Percentiles rank a stretch among this genome's conserved stretches.
Conservation (phyloP, 306 rosid species). For the Glycine latifolia region DNA sequence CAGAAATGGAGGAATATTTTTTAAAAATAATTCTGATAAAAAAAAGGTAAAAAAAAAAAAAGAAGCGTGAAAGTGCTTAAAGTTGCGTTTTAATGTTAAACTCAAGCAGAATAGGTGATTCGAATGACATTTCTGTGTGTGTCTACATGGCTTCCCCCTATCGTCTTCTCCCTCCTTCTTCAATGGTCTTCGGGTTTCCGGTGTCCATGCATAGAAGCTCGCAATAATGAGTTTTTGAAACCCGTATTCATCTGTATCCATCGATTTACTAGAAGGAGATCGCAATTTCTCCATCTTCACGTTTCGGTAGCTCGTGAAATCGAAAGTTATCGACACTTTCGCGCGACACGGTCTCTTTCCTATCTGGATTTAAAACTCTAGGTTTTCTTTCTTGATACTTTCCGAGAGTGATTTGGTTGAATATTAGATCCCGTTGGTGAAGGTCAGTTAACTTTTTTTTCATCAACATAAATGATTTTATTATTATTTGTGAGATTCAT, state of each 20-base stretch:
- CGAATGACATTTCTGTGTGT: neutral
- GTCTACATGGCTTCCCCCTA: neutral
- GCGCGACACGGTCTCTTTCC: slow-evolving; percentile 30
- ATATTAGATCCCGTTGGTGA: too few species aligned
- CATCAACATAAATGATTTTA: slow-evolving; percentile 41
- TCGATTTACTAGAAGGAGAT: slow-evolving; percentile 1
- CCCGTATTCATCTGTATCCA: neutral
- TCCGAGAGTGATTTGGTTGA: slow-evolving; percentile 84
- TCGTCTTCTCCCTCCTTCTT: slow-evolving; percentile 19
- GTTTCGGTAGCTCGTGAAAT: slow-evolving; percentile 3
- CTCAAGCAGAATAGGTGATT: neutral
- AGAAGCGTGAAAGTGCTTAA: slow-evolving; percentile 1
- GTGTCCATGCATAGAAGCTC: neutral
- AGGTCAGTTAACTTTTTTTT: too few species aligned
- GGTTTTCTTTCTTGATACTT: slow-evolving; percentile 35
- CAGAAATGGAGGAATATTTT: neutral
- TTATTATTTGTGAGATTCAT: slow-evolving; percentile 11
- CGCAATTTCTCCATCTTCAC: slow-evolving; percentile 11
- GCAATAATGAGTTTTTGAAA: too few species aligned
- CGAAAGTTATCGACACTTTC: slow-evolving; percentile 25
- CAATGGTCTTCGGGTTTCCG: slow-evolving; percentile 49
- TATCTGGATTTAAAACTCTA: slow-evolving; percentile 28
- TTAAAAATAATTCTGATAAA: neutral
- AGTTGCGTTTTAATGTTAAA: slow-evolving; percentile 41
- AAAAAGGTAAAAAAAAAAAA: too few species aligned